phyloP scores from a whole-genome alignment of 768 basidiomycete genomes.

The Phlebiopsis flavidoalba region DNA sequence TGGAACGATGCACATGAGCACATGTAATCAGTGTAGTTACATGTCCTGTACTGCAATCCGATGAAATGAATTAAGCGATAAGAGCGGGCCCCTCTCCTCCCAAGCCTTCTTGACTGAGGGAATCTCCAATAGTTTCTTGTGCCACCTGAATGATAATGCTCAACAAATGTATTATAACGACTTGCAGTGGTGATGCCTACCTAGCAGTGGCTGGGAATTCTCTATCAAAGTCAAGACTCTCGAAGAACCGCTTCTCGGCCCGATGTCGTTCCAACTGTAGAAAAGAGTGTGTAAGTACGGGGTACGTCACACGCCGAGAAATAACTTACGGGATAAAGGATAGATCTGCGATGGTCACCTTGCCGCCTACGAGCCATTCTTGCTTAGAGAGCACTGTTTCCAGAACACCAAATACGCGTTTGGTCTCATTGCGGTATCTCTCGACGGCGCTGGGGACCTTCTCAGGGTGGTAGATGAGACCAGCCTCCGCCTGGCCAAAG shows the following conservation, averaged over 20 bases:
- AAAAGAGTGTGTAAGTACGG: neutral
- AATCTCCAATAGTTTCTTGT: slow-evolving; percentile 8
- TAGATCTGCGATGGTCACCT: slow-evolving; percentile 23
- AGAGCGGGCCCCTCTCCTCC: neutral
- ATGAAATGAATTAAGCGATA: too few relatives aligned
- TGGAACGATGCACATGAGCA: too few relatives aligned
- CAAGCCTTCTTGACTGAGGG: slow-evolving; percentile 10
- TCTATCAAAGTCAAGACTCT: slow-evolving; percentile 16
- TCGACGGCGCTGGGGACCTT: slow-evolving; percentile 24
- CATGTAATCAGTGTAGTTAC: too few relatives aligned
- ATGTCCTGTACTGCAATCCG: too few relatives aligned
- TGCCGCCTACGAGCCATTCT: slow-evolving; percentile 24
- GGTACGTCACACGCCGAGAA: neutral
- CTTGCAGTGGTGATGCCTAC: neutral
- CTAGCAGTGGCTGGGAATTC: slow-evolving; percentile 15
- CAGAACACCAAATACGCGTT: slow-evolving; percentile 23
- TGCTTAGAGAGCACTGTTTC: slow-evolving; percentile 24
- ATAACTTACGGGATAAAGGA: slow-evolving; percentile 17
- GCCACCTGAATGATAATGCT: slow-evolving; percentile 5
- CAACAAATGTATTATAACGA: neutral
- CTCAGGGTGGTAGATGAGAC: slow-evolving; percentile 23
- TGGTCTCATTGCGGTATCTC: slow-evolving; percentile 25
- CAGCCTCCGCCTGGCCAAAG: slow-evolving; percentile 23
- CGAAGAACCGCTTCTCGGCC: slow-evolving; percentile 8
- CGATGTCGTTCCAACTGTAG: slow-evolving; percentile 16